Conservation (phyloP, 768 basidiomycete species). For the Phallus indusiatus region DNA sequence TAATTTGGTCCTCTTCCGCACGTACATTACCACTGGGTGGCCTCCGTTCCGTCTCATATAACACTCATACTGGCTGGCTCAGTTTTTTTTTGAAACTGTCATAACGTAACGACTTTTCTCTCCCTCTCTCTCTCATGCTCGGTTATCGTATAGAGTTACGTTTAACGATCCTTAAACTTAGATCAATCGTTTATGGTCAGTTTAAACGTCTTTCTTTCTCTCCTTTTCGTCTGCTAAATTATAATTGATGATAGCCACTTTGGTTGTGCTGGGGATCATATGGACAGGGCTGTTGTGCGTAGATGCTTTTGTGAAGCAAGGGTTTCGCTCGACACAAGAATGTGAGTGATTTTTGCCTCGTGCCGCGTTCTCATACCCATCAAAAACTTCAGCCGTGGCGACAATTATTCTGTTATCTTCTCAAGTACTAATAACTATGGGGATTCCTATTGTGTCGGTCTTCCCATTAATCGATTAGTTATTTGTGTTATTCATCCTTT, state of each 20-base stretch:
- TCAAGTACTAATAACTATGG: constrained; percentile 29
- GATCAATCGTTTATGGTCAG: constrained; percentile 1
- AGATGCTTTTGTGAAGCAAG: constrained; percentile 38
- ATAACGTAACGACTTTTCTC: not conserved
- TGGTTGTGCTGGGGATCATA: constrained; percentile 30
- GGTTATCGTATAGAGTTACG: not conserved
- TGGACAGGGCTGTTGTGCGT: constrained; percentile 41
- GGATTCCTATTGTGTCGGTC: constrained; percentile 9
- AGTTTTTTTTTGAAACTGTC: not conserved
- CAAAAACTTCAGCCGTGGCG: constrained; percentile 30
- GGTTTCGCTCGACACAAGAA: constrained; percentile 31
- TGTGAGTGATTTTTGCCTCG: constrained; percentile 26
- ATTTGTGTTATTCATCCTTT: constrained; percentile 8
- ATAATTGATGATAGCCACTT: not conserved
- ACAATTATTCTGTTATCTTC: constrained; percentile 34
- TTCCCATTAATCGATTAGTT: constrained; percentile 24
- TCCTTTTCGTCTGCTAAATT: not conserved
- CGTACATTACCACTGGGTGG: not conserved
- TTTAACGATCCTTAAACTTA: not conserved
- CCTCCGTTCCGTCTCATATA: not conserved
- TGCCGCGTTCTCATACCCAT: not conserved
- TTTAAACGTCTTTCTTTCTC: not conserved
- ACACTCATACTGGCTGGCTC: not conserved
- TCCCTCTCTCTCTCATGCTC: not conserved
- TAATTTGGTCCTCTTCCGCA: not conserved